Conservation (phyloP, 495 filamentous ascomycete species). For the Bacidia rubella region DNA sequence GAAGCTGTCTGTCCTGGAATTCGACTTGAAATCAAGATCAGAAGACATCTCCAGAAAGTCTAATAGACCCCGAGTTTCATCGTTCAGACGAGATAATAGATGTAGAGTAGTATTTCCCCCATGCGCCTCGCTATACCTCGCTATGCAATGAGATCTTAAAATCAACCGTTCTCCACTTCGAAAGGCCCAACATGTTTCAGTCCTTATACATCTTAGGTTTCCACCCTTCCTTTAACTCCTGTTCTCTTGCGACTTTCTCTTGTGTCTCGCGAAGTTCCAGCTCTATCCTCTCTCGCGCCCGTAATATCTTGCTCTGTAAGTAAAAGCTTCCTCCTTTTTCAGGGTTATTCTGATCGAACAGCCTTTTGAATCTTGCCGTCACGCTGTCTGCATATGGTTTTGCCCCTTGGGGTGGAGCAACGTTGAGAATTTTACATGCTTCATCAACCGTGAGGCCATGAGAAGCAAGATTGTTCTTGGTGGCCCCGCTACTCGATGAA, state of each 20-base stretch:
- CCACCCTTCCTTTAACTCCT: slow-evolving; percentile 71
- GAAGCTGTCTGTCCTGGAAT: no score
- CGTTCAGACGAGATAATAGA: not conserved
- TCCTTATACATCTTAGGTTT: slow-evolving; percentile 93
- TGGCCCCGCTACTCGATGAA: slow-evolving; percentile 32
- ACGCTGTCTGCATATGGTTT: slow-evolving; percentile 62
- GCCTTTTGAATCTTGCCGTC: slow-evolving; percentile 77
- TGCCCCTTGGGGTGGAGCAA: slow-evolving; percentile 73
- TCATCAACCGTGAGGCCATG: slow-evolving; percentile 81
- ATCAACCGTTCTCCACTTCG: not conserved
- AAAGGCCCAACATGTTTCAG: slow-evolving; percentile 22
- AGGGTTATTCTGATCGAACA: slow-evolving; percentile 90
- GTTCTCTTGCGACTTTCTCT: slow-evolving; percentile 37
- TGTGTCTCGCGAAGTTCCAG: slow-evolving; percentile 48
- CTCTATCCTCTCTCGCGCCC: slow-evolving; percentile 86
- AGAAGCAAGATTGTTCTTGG: slow-evolving; percentile 39
- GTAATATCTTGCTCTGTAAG: slow-evolving; percentile 87
- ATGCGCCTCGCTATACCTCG: slow-evolving; percentile 10
- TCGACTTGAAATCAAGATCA: no score
- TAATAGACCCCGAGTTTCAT: no score
- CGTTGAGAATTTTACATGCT: slow-evolving; percentile 94
- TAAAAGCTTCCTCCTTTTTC: slow-evolving; percentile 95
- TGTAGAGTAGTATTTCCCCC: slow-evolving; percentile 9
- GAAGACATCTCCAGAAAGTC: no score
- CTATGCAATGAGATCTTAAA: not conserved